Evolutionary conservation across 192 early-diverging fungal species (phyloP).

Genomic region (Spizellomyces sp.): DNA sequence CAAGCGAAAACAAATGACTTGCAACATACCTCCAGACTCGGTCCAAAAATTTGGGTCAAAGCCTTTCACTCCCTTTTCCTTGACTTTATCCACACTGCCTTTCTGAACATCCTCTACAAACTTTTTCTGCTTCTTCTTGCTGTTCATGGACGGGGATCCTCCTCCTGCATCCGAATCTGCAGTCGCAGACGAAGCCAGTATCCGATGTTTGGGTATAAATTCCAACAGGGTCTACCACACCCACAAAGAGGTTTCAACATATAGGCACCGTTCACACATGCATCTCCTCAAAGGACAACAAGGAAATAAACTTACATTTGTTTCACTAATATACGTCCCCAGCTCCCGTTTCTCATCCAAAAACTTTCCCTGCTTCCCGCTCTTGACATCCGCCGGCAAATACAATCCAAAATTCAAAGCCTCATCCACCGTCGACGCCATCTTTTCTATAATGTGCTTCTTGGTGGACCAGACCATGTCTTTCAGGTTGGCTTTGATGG

Average conservation of each 20-base stretch:
- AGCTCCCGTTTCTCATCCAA: slow-evolving; percentile 49
- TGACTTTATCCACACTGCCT: slow-evolving; percentile 46
- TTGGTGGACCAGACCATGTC: slow-evolving; percentile 54
- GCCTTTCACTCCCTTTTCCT: slow-evolving; percentile 39
- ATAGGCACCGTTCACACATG: background rate
- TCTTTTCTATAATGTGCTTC: slow-evolving; percentile 51
- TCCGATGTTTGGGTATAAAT: slow-evolving; percentile 45
- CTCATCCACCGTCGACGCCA: slow-evolving; percentile 48
- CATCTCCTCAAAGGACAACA: too few relatives aligned
- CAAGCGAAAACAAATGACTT: background rate
- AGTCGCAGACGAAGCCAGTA: slow-evolving; percentile 19
- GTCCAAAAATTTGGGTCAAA: slow-evolving; percentile 56
- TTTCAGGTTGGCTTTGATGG: slow-evolving; percentile 30
- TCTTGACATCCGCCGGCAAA: slow-evolving; percentile 30
- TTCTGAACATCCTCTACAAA: slow-evolving; percentile 54
- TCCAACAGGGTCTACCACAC: slow-evolving; percentile 44
- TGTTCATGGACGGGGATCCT: slow-evolving; percentile 36
- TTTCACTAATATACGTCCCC: slow-evolving; percentile 38
- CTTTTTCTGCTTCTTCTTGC: slow-evolving; percentile 56
- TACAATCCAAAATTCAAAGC: slow-evolving; percentile 52
- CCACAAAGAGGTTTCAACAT: background rate
- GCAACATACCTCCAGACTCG: slow-evolving; percentile 42
- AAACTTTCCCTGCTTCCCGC: slow-evolving; percentile 47
- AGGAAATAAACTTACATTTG: slow-evolving; percentile 34
- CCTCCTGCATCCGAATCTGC: slow-evolving; percentile 19